Conservation (phyloP, 306 rosid genomes). For the Cicer cuneatum region DNA sequence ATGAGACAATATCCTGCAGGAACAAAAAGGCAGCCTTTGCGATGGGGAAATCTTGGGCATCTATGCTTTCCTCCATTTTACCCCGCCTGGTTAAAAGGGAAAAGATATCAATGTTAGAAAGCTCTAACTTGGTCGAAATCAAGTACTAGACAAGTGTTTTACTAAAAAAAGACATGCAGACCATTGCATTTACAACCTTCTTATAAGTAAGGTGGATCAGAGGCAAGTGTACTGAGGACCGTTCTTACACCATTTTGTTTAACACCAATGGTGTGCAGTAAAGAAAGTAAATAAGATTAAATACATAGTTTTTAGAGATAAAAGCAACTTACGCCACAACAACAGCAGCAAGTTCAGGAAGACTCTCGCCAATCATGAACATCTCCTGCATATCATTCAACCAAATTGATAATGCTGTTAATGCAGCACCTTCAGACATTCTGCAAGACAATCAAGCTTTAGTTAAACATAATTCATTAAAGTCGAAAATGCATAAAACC, state of each 20-base stretch:
- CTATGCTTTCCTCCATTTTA: constrained; percentile 65
- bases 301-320: constrained; percentile 32
- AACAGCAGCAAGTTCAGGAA: constrained; percentile 84
- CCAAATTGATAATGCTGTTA: constrained; percentile 88
- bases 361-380: constrained; percentile 67
- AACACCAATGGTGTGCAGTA: constrained; percentile 4
- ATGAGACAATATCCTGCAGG: constrained; percentile 69
- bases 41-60: constrained; percentile 61
- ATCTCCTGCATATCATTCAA: constrained; percentile 75
- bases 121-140: constrained; percentile 21
- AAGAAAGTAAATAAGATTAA: constrained; percentile 37
- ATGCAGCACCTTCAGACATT: constrained; percentile 95
- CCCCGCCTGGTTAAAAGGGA: constrained; percentile 74
- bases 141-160: neutral
- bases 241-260: neutral
- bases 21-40: constrained; percentile 80
- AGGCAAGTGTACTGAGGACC: constrained; percentile 11
- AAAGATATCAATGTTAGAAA: constrained; percentile 44
- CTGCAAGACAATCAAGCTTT: constrained; percentile 55
- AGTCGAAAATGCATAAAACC: constrained; percentile 20
- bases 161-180: neutral
- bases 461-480: constrained; percentile 35
- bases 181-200: constrained; percentile 12
- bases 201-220: constrained; percentile 30
- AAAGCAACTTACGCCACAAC: constrained; percentile 78